Percentiles rank a stretch among this genome's conserved stretches.
Conservation (phyloP, 2,329 filamentous ascomycete species). For the Ilyonectria destructans region DNA sequence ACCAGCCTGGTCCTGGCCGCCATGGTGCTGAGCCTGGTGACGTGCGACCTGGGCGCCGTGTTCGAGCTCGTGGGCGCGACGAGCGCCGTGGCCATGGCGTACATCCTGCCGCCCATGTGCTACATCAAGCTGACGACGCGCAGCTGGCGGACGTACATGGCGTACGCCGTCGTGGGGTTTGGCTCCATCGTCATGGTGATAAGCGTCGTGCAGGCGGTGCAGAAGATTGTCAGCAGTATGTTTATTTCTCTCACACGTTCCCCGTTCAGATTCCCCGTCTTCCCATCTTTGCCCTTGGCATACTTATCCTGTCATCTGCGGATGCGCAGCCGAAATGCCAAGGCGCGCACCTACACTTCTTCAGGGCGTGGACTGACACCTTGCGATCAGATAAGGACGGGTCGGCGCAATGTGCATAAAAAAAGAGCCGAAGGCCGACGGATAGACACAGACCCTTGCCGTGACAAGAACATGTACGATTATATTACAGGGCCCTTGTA, state of each 20-base stretch:
- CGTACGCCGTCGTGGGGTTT: conserved; percentile 83
- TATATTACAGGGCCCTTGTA: conserved; percentile 30
- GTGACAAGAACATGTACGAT: conserved; percentile 26
- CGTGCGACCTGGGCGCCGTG: conserved; percentile 93
- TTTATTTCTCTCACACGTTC: conserved; percentile 19
- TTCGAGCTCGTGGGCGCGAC: conserved; percentile 98
- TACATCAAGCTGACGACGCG: conserved; percentile 92
- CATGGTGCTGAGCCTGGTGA: conserved; percentile 84
- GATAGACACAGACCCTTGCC: conserved; percentile 5
- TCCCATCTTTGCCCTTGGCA: not conserved
- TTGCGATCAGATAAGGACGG: conserved; percentile 45
- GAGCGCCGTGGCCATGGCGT: conserved; percentile 93
- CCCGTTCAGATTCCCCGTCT: not conserved
- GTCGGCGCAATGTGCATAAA: conserved; percentile 46
- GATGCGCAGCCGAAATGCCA: conserved; percentile 12
- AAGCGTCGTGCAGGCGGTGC: conserved; percentile 80
- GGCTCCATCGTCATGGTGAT: conserved; percentile 87
- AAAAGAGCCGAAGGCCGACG: conserved; percentile 6
- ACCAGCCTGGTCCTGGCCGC: conserved; percentile 86
- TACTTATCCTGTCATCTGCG: not conserved
- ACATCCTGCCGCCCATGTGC: conserved; percentile 94
- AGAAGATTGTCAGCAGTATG: conserved; percentile 75
- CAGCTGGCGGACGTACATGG: conserved; percentile 81
- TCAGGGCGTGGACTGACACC: conserved; percentile 34
- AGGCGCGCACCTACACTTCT: not conserved